Base-by-base conservation (phyloP, 129 eudicot genomes). In the Pseudognaphalium luteoalbum region DNA sequence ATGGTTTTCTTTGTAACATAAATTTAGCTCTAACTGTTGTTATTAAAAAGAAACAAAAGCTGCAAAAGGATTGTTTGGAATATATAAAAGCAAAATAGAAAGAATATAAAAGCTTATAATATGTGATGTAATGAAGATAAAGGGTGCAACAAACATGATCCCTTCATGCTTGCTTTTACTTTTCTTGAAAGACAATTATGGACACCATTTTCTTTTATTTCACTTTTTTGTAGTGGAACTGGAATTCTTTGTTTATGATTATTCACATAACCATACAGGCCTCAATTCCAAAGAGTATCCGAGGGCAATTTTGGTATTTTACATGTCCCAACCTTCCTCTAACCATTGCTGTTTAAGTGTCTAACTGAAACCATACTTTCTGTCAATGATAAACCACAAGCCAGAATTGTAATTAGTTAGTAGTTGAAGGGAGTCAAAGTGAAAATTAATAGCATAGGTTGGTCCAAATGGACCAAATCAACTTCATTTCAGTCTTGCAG, bases 111-210 rank as follows among this genome's bases (percentile, higher is more conserved):
- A 34, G 64, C 66, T 34, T 74, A 22, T 44, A 28, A 70, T 60
- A 35, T 56, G 47, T 56, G 66, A 80, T 80, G 84, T 74, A 80
- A 80, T 80, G 84, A 80, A 80, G 80, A 80, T 68, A 80, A 80
- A 80, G 75, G 56, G 83, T 74, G 76, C 74, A 66, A 57, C 34
- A 80, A 80, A 80, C 84, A 80, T 74, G 75, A 80, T 80, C 71
- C 52, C 52, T 66, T 66, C 71, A 66, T 66, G 70, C 70, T 19
- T 32, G 70, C 80, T 73, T 80, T 73, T 67, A 66, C 83, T 74
- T 80, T 80, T 80, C 3, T 73, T 74, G 69, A 50, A 60, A 80
- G 84, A 80, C 84, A 80, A 66, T 66, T 66, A 66, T 37, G 71
- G 56, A 80, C 79, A 74, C 80, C 80, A 68, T 71, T 47, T 73